Percentiles rank a stretch among this genome's conserved stretches.
phyloP scores from a whole-genome alignment of 1,284 basidiomycete genomes.

The Irpex rosettiformis region DNA sequence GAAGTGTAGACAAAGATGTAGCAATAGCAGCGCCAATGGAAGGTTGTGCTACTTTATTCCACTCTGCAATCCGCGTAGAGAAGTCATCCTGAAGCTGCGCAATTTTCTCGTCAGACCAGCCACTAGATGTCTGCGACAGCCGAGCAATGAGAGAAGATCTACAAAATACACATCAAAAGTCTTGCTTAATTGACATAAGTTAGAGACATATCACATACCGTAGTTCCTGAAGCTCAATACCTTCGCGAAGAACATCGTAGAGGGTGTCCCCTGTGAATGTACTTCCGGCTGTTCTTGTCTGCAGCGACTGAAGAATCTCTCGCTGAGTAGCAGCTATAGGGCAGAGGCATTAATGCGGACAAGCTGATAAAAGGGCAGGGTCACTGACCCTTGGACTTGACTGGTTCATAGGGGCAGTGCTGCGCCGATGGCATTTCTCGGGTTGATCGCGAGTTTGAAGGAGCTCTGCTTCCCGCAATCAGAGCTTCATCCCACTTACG shows the following conservation, averaged over 20 bases:
- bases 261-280: neutral
- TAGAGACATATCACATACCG: constrained; percentile 1
- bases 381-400: neutral
- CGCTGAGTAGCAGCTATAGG: constrained; percentile 6
- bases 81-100: neutral
- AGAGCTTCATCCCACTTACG: neutral
- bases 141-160: neutral
- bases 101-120: neutral
- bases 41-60: neutral
- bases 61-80: neutral
- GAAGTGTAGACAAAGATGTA: neutral
- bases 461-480: neutral
- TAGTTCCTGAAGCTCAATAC: constrained; percentile 10
- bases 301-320: neutral
- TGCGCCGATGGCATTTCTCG: neutral
- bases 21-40: neutral
- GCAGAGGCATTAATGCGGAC: too few species aligned
- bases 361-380: too few species aligned
- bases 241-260: constrained; percentile 3
- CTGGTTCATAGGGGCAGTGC: neutral
- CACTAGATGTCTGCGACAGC: neutral
- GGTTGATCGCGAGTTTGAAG: neutral
- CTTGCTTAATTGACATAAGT: neutral
- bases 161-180: neutral
- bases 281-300: neutral